A percentile compares a stretch with the other conserved stretches of the same genome.
These are phyloP conservation scores for Apiotrichum sp. DNA, from an alignment of 1,284 basidiomycete genomes.

Conservation along the genomic window DNA sequence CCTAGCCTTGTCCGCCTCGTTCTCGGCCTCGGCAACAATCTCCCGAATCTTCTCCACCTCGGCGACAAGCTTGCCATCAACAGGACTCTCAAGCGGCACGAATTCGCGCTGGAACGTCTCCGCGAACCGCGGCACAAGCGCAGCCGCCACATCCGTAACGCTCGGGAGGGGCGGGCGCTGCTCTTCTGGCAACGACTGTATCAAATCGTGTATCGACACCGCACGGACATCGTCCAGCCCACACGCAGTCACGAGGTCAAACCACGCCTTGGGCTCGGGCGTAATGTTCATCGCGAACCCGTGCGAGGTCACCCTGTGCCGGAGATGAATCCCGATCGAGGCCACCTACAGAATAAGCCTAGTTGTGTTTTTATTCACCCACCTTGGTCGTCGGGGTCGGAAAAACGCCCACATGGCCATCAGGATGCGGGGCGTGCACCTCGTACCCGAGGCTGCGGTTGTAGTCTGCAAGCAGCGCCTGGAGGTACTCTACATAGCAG, in stretches of 20 bases:
- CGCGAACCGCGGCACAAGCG: constrained; percentile 36
- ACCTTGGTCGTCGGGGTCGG: constrained; percentile 43
- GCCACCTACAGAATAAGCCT: constrained; percentile 70
- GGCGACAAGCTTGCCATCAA: constrained; percentile 7
- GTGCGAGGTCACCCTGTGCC: constrained; percentile 87
- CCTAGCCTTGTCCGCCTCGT: constrained; percentile 22
- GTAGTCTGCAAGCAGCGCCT: constrained; percentile 44
- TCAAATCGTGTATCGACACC: constrained; percentile 39
- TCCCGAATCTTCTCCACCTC: constrained; percentile 24
- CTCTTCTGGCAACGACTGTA: constrained; percentile 8
- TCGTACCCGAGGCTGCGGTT: constrained; percentile 24
- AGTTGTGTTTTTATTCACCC: constrained; percentile 2
- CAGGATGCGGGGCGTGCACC: constrained; percentile 45
- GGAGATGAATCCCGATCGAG: constrained; percentile 93
- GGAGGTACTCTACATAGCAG: constrained; percentile 50
- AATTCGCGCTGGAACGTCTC: constrained; percentile 33
- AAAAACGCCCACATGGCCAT: constrained; percentile 48
- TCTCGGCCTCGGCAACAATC: constrained; percentile 28
- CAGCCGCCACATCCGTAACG: constrained; percentile 26
- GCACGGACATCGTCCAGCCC: constrained; percentile 82
- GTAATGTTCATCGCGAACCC: constrained; percentile 94
- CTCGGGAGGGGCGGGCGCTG: constrained; percentile 7
- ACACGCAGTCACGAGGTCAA: constrained; percentile 83
- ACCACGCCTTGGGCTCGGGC: constrained; percentile 71
- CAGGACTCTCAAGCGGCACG: constrained; percentile 16